A percentile compares a stretch with the other conserved stretches of the same genome.
Evolutionary conservation across 495 filamentous ascomycete species (phyloP).

Genomic region (Aspergillus biplanus): DNA sequence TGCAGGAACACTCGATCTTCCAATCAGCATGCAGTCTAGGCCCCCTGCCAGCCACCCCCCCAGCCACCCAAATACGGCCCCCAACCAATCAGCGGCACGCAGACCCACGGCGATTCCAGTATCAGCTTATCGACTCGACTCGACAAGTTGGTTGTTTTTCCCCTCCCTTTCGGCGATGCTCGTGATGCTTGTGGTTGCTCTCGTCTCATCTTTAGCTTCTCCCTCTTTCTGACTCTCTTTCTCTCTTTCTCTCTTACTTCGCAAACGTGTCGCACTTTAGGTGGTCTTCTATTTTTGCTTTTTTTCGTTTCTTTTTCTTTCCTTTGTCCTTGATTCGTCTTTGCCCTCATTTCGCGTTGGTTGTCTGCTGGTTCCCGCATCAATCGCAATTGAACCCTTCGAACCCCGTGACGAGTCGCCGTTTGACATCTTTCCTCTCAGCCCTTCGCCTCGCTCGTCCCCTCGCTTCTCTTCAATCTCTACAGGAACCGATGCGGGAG

Average conservation of each 20-base stretch:
- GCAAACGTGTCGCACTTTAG: background rate
- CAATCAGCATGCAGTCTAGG: conserved; percentile 3
- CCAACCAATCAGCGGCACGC: conserved; percentile 16
- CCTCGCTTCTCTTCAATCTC: background rate
- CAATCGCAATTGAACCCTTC: no score
- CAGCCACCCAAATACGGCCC: conserved; percentile 17
- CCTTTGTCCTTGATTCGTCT: background rate
- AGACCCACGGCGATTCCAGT: background rate
- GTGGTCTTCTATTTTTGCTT: background rate
- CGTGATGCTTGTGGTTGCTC: background rate
- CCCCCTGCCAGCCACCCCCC: conserved; percentile 20
- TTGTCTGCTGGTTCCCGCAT: no score
- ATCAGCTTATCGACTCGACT: conserved; percentile 5
- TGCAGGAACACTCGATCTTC: conserved; percentile 20
- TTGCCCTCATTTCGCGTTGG: no score
- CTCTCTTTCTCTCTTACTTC: conserved; percentile 2
- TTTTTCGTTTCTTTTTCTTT: background rate
- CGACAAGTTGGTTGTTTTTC: conserved; percentile 4
- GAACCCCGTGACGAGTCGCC: background rate
- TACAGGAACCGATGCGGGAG: background rate
- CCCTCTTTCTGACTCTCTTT: conserved; percentile 8
- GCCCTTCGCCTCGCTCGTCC: background rate
- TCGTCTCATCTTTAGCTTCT: conserved; percentile 3
- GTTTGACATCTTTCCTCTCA: background rate
- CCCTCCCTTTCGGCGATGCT: conserved; percentile 3